Percentiles rank a stretch among this genome's conserved stretches.
These are phyloP conservation scores for Globisporangium radiosum DNA, from an alignment of 352 stramenopile species.

Conservation along the genomic window DNA sequence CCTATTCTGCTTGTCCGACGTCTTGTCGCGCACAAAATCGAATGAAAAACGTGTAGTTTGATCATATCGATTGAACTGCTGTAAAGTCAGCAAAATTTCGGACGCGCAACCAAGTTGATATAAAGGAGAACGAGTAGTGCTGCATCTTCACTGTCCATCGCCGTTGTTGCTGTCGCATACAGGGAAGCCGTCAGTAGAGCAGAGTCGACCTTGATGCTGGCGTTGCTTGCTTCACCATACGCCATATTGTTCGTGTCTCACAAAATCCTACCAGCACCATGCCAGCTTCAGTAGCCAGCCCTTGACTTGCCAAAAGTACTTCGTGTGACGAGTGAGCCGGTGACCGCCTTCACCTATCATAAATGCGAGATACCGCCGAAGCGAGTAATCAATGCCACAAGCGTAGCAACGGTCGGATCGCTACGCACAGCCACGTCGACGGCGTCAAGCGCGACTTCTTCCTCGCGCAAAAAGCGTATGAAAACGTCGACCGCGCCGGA, in stretches of 20 bases:
- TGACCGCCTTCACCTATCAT: neutral
- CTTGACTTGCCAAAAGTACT: too few species aligned
- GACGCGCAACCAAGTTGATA: neutral
- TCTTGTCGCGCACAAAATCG: neutral
- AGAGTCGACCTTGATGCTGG: neutral
- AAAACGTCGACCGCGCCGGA: slow-evolving; percentile 12
- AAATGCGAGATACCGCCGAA: too few species aligned
- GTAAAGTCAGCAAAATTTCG: neutral
- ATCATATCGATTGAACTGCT: neutral
- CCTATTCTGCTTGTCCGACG: neutral
- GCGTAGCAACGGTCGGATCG: slow-evolving; percentile 5
- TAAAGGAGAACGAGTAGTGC: neutral
- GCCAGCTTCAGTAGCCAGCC: too few species aligned
- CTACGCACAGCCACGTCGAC: slow-evolving; percentile 4
- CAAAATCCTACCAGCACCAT: too few species aligned
- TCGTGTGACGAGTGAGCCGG: neutral
- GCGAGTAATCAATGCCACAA: neutral
- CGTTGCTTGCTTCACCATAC: neutral
- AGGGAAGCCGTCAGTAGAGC: neutral
- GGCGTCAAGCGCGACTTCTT: slow-evolving; percentile 2
- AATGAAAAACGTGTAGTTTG: neutral
- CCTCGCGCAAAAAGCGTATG: slow-evolving; percentile 7
- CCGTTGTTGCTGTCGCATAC: neutral
- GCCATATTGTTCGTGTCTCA: too few species aligned
- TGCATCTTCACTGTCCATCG: neutral